Evolutionary conservation across 1,139 yeast species (phyloP).

Genomic region (Blastobotrys illinoisensis): DNA sequence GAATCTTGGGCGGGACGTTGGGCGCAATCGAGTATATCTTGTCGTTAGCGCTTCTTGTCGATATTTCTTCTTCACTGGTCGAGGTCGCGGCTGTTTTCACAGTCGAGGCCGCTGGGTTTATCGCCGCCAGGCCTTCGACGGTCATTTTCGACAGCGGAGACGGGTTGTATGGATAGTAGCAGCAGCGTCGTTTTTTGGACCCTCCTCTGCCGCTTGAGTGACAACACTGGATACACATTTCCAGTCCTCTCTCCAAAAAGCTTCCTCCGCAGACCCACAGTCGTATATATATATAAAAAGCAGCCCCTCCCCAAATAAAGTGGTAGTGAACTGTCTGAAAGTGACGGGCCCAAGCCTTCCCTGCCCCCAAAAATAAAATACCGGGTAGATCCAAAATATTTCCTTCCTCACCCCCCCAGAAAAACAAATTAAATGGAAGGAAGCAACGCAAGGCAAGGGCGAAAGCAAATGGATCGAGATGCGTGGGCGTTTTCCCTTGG

Average conservation of each 20-base stretch:
- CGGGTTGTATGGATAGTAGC: not conserved
- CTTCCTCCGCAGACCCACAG: not conserved
- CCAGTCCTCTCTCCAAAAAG: not conserved
- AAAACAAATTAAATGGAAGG: not conserved
- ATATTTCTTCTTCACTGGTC: not conserved
- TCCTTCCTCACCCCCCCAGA: not conserved
- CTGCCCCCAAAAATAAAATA: not conserved
- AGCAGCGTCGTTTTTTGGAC: not conserved
- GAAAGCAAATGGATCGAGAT: not conserved
- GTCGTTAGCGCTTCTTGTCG: not conserved
- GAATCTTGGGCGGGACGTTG: conserved; percentile 34
- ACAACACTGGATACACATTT: not conserved
- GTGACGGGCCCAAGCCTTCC: not conserved
- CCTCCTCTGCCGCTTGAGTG: not conserved
- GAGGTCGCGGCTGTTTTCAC: not conserved
- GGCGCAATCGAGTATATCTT: not conserved
- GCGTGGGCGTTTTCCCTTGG: not conserved
- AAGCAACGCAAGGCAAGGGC: not conserved
- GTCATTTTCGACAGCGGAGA: not conserved
- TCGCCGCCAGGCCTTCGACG: not conserved
- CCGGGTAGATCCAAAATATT: not conserved
- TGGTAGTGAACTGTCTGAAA: not conserved
- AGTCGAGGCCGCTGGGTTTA: not conserved
- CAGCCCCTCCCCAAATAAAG: not conserved
- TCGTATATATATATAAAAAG: not conserved